Evolutionary conservation across 23 red algal species (phyloP), one percentile per base, ranked within the genome.

Genomic region (Gracilariopsis chorda): DNA sequence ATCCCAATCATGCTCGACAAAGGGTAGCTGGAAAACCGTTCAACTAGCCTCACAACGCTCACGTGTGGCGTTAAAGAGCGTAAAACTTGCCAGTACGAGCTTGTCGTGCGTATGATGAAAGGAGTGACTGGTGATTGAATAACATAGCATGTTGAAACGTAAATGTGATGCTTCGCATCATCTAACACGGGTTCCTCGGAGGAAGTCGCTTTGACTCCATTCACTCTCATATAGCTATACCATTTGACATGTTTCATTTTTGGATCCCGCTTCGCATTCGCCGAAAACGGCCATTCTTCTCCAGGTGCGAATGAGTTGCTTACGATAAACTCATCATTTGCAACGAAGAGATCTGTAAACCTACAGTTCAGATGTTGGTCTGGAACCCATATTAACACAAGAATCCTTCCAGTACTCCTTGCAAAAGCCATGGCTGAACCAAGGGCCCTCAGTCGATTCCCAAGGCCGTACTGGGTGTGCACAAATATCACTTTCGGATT

Each of bases 391-490:
- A 94, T 82, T 27, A 94, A 47, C 8, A 94, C 92, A 35, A 88
- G 48, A 51, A 94, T 48, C 29, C 84, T 65, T 0, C 76, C 92
- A 4, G 92, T 87, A 43, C 75, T 51, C 59, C 82, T 48, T 5
- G 92, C 84, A 88, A 88, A 89, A n/a, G 92, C 92, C 73, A 94
- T 78, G 11, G 84, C 83, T 12, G 92, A 88, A 40, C 83, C 92
- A 69, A 94, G 84, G 28, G 92, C 81, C 37, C 92, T 83, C 35
- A 94, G 53, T 7, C 92, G 92, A 72, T 94, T 94, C 32, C 92
- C 92, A 10, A 94, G 83, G 14, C 92, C 92, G 71, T 82, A 94
- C 43, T 94, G 83, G 24, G 92, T 46, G 55, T 94, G 92, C 28
- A 89, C 92, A 82, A 94, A 89, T 27, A 94, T 78, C 24, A 72